Base-by-base conservation (phyloP, 1,284 basidiomycete species). In the Microbotryomycetes sp. region DNA sequence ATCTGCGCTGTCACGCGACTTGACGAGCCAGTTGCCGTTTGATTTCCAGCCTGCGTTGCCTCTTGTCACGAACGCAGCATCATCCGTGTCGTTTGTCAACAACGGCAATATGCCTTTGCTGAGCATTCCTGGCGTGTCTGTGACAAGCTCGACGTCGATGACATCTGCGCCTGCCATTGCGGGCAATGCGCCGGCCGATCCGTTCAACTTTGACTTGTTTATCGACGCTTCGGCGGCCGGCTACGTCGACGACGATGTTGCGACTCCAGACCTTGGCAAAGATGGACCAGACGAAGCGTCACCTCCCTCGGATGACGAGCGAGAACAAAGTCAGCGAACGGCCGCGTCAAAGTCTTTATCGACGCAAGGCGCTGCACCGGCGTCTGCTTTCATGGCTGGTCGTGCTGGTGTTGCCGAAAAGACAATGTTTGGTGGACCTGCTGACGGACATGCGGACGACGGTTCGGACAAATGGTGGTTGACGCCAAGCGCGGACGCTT, bases 201-300 rank as follows among this genome's bases (percentile, higher is more conserved):
- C 56, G 18, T 57, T 61, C 64, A 59, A 65, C 45, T 64, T 63
- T 15, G 49, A 57, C 47, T 52, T 59, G n/a, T 66, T 47, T 51
- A 61, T 68, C 51, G 66, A 68, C 52, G 46, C 64, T 3, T 57
- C 61, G 0, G 64, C 61, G 0, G 66, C 64, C 2, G 66, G 66
- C 0, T 66, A 63, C 56, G 66, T 60, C 54, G 13, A 49, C 6
- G 56, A 61, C 23, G 61, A 56, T 24, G 50, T 29, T 29, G n/a
- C 23, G 28, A 52, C 50, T 7, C 50, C 50, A n/a, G 50, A 52
- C 18, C 28, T 52, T n/a, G 24, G 24, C 28, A 29, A 24, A 27
- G 50, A 29, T 13, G 50, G 24, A 16, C 50, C 50, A 28, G 29
- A 52, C 2, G 29, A 52, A 29, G 24, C 50, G 23, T 26, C 24